Conservation (phyloP, 2,329 filamentous ascomycete species). For the Rhinocladiella mackenziei region DNA sequence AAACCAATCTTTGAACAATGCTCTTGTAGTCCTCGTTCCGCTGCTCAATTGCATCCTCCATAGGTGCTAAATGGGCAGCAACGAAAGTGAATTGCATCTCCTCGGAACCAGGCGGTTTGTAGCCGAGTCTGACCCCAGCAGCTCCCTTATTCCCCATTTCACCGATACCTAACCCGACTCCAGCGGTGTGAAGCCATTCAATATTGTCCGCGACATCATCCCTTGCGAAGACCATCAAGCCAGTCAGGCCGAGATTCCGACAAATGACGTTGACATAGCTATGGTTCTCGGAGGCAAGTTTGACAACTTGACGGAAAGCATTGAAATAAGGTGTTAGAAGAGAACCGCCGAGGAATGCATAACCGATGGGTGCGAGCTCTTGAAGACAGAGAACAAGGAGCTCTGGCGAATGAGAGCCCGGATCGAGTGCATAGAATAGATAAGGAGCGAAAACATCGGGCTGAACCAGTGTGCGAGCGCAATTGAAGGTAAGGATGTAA, state of each 20-base stretch:
- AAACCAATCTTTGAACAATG: conserved; percentile 76
- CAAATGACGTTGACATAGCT: conserved; percentile 66
- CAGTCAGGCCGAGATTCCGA: conserved; percentile 83
- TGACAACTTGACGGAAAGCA: conserved; percentile 66
- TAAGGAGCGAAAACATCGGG: conserved; percentile 66
- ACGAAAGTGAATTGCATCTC: conserved; percentile 67
- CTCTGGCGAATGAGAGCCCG: conserved; percentile 55
- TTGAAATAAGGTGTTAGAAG: conserved; percentile 73
- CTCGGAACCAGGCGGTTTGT: conserved; percentile 34
- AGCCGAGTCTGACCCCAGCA: conserved; percentile 68
- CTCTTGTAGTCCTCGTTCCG: conserved; percentile 86
- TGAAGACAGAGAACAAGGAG: conserved; percentile 69
- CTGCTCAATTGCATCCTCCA: conserved; percentile 70
- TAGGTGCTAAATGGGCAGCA: conserved; percentile 80
- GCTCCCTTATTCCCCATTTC: conserved; percentile 97
- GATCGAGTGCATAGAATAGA: conserved; percentile 58
- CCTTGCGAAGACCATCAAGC: conserved; percentile 76
- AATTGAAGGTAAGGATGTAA: conserved; percentile 87
- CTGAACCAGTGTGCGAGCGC: conserved; percentile 68
- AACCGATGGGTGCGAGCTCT: conserved; percentile 79
- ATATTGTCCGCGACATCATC: conserved; percentile 57
- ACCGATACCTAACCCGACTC: conserved; percentile 76
- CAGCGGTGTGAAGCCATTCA: conserved; percentile 66
- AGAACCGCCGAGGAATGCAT: conserved; percentile 80
- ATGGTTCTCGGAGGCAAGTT: conserved; percentile 55